Evolutionary conservation across 306 rosid genomes (phyloP).

Genomic region (apple (Malus domestica)): ASM211411v1 NC_041795.1:36308501-36309000

Average conservation of each 20-base stretch:
- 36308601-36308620: not conserved
- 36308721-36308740: not conserved
- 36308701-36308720: not conserved
- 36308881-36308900: not conserved
- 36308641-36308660: not conserved
- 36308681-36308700: not conserved
- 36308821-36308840: not conserved
- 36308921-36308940: not conserved
- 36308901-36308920: not conserved
- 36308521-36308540: not conserved
- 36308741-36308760: not conserved
- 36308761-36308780: not conserved
- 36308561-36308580: not conserved
- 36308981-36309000: too few relatives aligned
- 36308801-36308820: not conserved
- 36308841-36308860: not conserved
- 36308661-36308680: not conserved
- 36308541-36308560: not conserved
- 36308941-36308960: too few relatives aligned
- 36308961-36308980: fast-evolving
- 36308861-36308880: not conserved
- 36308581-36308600: not conserved
- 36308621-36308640: not conserved
- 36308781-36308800: not conserved
- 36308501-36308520: not conserved